These are phyloP conservation scores for Metschnikowia reukaufii DNA, from an alignment of 805 yeast species.

Conservation along the genomic window DNA sequence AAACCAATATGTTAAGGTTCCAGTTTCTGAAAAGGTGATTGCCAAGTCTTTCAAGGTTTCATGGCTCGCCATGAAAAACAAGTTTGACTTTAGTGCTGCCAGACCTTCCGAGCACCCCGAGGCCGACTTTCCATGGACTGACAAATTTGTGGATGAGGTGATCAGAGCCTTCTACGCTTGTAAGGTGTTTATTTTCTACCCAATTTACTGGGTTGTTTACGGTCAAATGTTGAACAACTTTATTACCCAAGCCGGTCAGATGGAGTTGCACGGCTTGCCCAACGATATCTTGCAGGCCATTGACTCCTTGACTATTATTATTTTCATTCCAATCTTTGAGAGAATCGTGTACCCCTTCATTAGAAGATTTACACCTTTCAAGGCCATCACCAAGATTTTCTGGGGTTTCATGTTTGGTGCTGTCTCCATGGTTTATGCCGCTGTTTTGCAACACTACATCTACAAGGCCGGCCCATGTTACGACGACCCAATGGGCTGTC, in stretches of 20 bases:
- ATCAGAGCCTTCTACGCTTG: conserved; percentile 65
- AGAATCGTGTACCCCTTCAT: conserved; percentile 49
- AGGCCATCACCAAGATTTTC: conserved; percentile 70
- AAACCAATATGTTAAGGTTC: conserved; percentile 55
- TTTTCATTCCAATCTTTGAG: conserved; percentile 73
- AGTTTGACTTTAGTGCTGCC: conserved; percentile 52
- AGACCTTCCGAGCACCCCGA: conserved; percentile 57
- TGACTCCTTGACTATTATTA: conserved; percentile 71
- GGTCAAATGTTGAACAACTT: conserved; percentile 72
- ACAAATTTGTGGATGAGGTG: conserved; percentile 73
- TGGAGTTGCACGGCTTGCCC: conserved; percentile 76
- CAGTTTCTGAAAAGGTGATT: conserved; percentile 62
- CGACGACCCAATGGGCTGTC: conserved; percentile 58
- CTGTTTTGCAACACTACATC: conserved; percentile 68
- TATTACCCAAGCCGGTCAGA: conserved; percentile 69
- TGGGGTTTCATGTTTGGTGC: conserved; percentile 68
- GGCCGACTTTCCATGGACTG: conserved; percentile 56
- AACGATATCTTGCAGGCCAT: conserved; percentile 77
- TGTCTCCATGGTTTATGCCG: conserved; percentile 70
- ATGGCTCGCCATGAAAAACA: conserved; percentile 46
- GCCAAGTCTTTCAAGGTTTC: conserved; percentile 49
- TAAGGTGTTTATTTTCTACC: conserved; percentile 68
- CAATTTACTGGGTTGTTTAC: conserved; percentile 73
- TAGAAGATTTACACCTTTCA: conserved; percentile 52
- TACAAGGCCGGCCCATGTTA: conserved; percentile 75